Evolutionary conservation across 768 basidiomycete genomes (phyloP), one percentile per base, ranked within the genome.

Genomic region (Xerocomus spinulosus): DNA sequence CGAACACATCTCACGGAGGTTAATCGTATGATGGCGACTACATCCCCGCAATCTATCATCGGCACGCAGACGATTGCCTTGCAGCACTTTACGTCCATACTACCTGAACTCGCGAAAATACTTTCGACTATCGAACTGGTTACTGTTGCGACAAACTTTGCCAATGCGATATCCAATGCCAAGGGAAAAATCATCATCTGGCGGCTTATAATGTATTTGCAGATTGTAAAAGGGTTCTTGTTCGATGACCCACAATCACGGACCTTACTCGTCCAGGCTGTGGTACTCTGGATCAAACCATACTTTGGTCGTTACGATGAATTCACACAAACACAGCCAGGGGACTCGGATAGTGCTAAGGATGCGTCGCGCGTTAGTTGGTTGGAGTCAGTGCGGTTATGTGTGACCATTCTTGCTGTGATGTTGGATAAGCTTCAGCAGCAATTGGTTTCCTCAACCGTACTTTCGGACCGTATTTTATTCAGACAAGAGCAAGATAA

Each of bases 11-110:
- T 98, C 9, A 67, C 71, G 2, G 86, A 89, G 55, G 82, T 96
- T 49, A 95, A 90, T 56, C 75, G 80, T 37, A 85, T 98, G 81
- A 95, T 98, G 95, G 76, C 82, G 0, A 80, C 78, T 2, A 75
- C 79, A 0, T 75, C 82, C 3, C 92, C 92, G 0, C 76, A 83
- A 5, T 82, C 87, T n/a, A 87, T 96, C 64, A 92, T 98, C 41
- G 95, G 95, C 42, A 95, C 95, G 2, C 95, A 98, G 62, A 92
- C 92, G 1, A 85, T 95, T 50, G 92, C 92, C 5, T 73, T 96
- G 12, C 92, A 94, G 61, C 87, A 93, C 68, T 97, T 96, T 63
- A 87, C 91, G 3, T 86, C 90, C 20, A 88, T 95, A 52, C 74
- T 98, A 9, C 92, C 94, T 4, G 89, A 92, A 61, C 74, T 97